Evolutionary conservation across 352 stramenopile genomes (phyloP), one percentile per base, ranked within the genome.

Genomic region (Globisporangium cystogenes): DNA sequence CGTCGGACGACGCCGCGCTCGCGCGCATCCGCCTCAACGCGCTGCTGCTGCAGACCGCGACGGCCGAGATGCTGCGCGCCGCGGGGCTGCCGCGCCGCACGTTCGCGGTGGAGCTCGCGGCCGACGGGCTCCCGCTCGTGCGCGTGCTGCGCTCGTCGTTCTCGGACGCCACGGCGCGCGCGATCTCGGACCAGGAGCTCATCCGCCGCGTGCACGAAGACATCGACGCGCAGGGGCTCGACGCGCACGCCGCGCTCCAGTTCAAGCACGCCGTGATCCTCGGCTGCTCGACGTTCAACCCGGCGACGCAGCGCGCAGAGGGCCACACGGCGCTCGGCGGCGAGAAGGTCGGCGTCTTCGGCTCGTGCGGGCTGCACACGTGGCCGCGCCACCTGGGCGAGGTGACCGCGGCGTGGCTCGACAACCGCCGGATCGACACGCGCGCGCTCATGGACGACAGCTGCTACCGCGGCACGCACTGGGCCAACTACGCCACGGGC

Each of bases 221-320:
- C 33, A 84, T 88, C n/a, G 51, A 69, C 31, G 64, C 62, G 0
- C 36, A 57, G 1, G 72, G 71, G 1, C 48, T 70, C 26, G 67
- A 86, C 39, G 35, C 51, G 0, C 49, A 78, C 45, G 40, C 56
- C 0, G 57, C 68, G 21, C 27, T 66, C 7, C 21, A 74, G 48
- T 72, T 82, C 47, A 90, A 88, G 45, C 77, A 90, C 57, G 74
- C 68, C 0, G 77, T 88, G n/a, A 76, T 90, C 43, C 66, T 90
- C 6, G 77, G 77, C 0, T 88, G 75, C 45, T 88, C 80, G 8
- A 68, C 55, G 45, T 87, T 72, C 64, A 87, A 88, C 53, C 55
- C 50, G 0, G 36, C 54, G 44, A 82, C 68, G n/a, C 65, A 70
- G 39, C 69, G 75, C 21, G 59, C 80, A 0, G 68, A 86, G 41